phyloP scores from a whole-genome alignment of 2,329 filamentous ascomycete genomes.

The Fusarium metavorans region DNA sequence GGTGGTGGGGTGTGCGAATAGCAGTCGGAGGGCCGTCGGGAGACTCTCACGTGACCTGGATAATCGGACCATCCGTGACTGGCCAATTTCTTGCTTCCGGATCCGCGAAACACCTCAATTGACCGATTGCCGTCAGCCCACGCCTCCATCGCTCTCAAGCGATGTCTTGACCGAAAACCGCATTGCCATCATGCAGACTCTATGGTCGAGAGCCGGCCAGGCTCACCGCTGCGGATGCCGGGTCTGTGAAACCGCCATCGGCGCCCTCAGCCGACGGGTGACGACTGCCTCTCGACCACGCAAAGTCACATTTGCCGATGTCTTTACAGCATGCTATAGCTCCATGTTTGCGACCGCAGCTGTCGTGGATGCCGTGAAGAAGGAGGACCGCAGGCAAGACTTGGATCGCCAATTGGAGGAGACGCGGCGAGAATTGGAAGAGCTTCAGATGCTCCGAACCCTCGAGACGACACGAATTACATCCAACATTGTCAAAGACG shows the following conservation, averaged over 20 bases:
- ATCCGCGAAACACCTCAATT: constrained; percentile 42
- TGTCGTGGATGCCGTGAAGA: constrained; percentile 70
- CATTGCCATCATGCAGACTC: constrained; percentile 70
- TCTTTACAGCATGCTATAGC: constrained; percentile 76
- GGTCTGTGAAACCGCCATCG: constrained; percentile 66
- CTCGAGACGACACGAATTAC: constrained; percentile 33
- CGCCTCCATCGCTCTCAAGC: constrained; percentile 24
- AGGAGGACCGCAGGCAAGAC: constrained; percentile 68
- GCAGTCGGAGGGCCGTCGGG: constrained; percentile 3
- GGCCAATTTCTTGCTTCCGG: constrained; percentile 38
- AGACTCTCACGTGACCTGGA: constrained; percentile 38
- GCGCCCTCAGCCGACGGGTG: constrained; percentile 62
- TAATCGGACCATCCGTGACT: constrained; percentile 45
- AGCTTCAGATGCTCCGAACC: constrained; percentile 50
- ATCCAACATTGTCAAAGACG: constrained; percentile 11
- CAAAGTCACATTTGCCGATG: constrained; percentile 62
- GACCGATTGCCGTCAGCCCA: constrained; percentile 24
- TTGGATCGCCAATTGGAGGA: constrained; percentile 72
- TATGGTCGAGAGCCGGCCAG: constrained; percentile 76
- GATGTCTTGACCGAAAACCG: constrained; percentile 39
- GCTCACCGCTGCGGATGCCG: constrained; percentile 73
- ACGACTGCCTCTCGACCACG: constrained; percentile 62
- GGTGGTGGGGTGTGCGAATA: constrained; percentile 45
- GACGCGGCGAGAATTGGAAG: constrained; percentile 61
- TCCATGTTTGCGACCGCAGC: constrained; percentile 75